phyloP scores from a whole-genome alignment of 441 rosid genomes.

The Adansonia madagascariensis region DNA sequence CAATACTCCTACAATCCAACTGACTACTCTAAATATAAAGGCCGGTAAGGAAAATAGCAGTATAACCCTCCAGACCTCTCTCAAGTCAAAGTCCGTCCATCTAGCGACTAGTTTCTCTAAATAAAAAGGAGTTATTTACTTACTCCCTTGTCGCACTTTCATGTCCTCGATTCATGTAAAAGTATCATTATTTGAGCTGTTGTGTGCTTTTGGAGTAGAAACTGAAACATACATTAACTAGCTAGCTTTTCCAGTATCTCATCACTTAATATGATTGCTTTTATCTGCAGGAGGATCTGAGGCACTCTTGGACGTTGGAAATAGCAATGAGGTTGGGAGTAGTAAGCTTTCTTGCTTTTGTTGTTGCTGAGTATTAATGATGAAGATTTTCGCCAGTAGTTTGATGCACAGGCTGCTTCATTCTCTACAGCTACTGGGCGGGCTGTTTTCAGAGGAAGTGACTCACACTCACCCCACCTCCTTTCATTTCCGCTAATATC shows the following conservation, averaged over 20 bases:
- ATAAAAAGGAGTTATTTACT: too few species aligned
- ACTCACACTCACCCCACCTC: constrained; percentile 21
- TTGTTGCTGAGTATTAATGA: constrained; percentile 14
- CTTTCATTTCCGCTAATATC: constrained; percentile 11
- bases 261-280: constrained; percentile 7
- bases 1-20: too few species aligned
- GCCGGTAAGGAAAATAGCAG: too few species aligned
- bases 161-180: not conserved
- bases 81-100: too few species aligned
- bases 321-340: not conserved
- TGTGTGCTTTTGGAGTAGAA: not conserved
- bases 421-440: not conserved
- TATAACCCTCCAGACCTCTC: too few species aligned
- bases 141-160: too few species aligned
- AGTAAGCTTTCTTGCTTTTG: constrained; percentile 26
- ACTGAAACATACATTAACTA: not conserved
- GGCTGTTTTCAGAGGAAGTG: constrained; percentile 11
- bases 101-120: too few species aligned
- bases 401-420: constrained; percentile 26
- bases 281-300: constrained; percentile 28
- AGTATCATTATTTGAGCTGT: not conserved
- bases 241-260: too few species aligned
- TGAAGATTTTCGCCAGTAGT: constrained; percentile 20
- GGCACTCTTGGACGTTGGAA: constrained; percentile 32
- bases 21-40: too few species aligned